Evolutionary conservation across 2,329 filamentous ascomycete species (phyloP), one percentile per base, ranked within the genome.

Genomic region (Bipolaris oryzae): DNA sequence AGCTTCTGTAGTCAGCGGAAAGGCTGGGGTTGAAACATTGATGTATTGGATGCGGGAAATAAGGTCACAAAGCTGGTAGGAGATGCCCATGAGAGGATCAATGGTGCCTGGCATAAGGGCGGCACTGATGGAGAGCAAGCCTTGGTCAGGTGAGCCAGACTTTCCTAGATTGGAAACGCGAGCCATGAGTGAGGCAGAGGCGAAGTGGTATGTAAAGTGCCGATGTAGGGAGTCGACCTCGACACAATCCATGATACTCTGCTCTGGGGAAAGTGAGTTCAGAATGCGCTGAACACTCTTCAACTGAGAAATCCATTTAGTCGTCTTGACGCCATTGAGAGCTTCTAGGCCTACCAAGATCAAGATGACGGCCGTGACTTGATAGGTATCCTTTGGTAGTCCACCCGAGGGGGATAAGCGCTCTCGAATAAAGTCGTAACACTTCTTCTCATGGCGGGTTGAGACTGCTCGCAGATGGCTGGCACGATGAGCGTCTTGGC

Each of bases 151-250:
- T 1, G 63, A 60, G 7, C 57, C 54, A 1, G 59, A 47, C 5
- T 64, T 31, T 3, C 63, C 51, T 7, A 59, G 46, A 21, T 62
- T 61, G 13, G 69, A 67, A 1, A 74, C 69, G 31, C 66, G 60
- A 1, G 68, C 63, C 72, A 76, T 75, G 7, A 76, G 61, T 1
- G 73, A 74, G 10, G 72, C 72, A 57, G 71, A 73, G 11, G 68
- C 71, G 45, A 73, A 72, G 52, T 76, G 72, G 48, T 76, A 76
- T 7, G 73, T 76, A 49, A 75, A 75, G 57, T 76, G 73, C 1
- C 73, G 64, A 41, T 70, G 71, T 6, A 76, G 58, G 16, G 71
- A 73, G 35, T 74, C 72, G 2, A 75, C 61, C 38, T 75, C 72
- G 52, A 72, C 63, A 10, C 67, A 71, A 16, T 69, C 64, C 38